Percentiles rank a stretch among this genome's conserved stretches.
Evolutionary conservation across 192 early-diverging fungal genomes (phyloP).

Genomic region (Coemansia sp.): DNA sequence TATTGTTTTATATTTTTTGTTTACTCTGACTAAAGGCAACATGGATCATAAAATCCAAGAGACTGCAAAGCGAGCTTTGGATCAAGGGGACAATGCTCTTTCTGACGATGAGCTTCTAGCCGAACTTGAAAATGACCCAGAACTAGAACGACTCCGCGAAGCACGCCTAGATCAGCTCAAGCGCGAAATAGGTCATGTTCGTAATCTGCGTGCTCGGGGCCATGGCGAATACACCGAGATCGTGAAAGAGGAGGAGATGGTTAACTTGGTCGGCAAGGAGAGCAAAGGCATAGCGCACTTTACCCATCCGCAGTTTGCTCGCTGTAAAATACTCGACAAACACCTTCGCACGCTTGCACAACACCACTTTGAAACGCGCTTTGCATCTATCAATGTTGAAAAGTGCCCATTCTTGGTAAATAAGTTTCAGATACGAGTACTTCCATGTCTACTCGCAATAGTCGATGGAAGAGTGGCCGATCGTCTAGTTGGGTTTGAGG

Average conservation of each 20-base stretch:
- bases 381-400: constrained; percentile 85
- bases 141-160: constrained; percentile 74
- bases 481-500: constrained; percentile 90
- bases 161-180: constrained; percentile 81
- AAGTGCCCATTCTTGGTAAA: constrained; percentile 90
- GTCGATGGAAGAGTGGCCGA: constrained; percentile 74
- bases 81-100: constrained; percentile 58
- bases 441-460: constrained; percentile 86
- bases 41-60: constrained; percentile 50
- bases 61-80: constrained; percentile 32
- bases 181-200: constrained; percentile 65
- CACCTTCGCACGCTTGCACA: constrained; percentile 83
- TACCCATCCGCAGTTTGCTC: constrained; percentile 87
- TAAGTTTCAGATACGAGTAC: constrained; percentile 78
- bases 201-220: constrained; percentile 60
- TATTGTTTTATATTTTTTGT: too few species aligned
- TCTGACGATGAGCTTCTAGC: constrained; percentile 78
- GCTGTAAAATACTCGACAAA: constrained; percentile 90
- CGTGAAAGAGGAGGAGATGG: constrained; percentile 77
- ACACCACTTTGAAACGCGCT: constrained; percentile 82
- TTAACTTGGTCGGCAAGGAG: constrained; percentile 73
- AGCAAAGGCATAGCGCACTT: constrained; percentile 81
- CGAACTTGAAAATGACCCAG: constrained; percentile 83
- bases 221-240: constrained; percentile 81
- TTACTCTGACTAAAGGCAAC: too few species aligned